Conservation (phyloP, 768 basidiomycete species). For the Dentipellis sp. region DNA sequence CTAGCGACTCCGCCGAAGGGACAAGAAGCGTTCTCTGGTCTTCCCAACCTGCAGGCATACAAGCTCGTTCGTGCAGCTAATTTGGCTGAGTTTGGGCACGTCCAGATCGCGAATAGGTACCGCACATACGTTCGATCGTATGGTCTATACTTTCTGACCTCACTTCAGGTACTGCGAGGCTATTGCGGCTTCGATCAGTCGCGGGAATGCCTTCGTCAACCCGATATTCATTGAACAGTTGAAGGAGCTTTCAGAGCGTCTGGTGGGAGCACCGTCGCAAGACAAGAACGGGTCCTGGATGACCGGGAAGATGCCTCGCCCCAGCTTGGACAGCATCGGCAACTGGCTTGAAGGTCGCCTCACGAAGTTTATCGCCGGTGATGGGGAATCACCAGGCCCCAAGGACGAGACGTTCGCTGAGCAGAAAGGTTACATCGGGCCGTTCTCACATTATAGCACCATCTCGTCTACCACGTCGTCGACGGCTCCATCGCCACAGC, state of each 20-base stretch:
- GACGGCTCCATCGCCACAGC: slow-evolving; percentile 68
- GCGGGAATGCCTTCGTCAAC: slow-evolving; percentile 60
- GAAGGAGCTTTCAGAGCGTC: slow-evolving; percentile 69
- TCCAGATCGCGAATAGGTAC: slow-evolving; percentile 69
- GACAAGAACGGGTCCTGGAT: slow-evolving; percentile 86
- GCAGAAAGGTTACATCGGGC: slow-evolving; percentile 47
- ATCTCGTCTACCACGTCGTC: slow-evolving; percentile 81
- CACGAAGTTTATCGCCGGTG: slow-evolving; percentile 92
- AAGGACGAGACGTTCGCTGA: slow-evolving; percentile 23
- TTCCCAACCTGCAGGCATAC: slow-evolving; percentile 85
- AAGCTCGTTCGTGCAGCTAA: slow-evolving; percentile 67
- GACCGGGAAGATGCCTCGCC: slow-evolving; percentile 75
- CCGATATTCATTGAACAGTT: slow-evolving; percentile 62
- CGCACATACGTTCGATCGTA: not conserved
- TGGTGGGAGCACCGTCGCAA: slow-evolving; percentile 59
- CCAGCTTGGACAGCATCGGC: slow-evolving; percentile 85
- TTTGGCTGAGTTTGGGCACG: slow-evolving; percentile 76
- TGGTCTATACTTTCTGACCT: not conserved
- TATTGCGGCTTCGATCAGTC: slow-evolving; percentile 56
- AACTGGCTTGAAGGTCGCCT: slow-evolving; percentile 89
- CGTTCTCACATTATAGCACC: slow-evolving; percentile 88
- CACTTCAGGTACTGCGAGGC: slow-evolving; percentile 82
- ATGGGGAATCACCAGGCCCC: slow-evolving; percentile 41
- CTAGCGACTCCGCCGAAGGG: slow-evolving; percentile 67
- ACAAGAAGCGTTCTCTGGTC: slow-evolving; percentile 74